A percentile compares a stretch with the other conserved stretches of the same genome.
Conservation (phyloP, 352 stramenopile species). For the Pythium vanterpoolii region DNA sequence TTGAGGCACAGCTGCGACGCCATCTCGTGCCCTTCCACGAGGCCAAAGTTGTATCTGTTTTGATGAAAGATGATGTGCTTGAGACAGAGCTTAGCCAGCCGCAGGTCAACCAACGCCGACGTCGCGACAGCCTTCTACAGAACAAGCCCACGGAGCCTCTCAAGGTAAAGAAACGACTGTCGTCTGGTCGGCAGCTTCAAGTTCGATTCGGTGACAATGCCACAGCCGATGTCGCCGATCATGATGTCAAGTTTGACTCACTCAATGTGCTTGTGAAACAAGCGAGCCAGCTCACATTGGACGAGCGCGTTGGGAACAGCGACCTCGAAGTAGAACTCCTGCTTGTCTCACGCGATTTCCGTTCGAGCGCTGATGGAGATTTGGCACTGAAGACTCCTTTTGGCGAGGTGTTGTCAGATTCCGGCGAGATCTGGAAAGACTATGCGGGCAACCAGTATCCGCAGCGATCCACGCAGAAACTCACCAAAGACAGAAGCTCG, state of each 20-base stretch:
- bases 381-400: conserved; percentile 34
- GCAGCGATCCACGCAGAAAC: conserved; percentile 24
- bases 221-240: conserved; percentile 17
- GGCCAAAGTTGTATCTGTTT: conserved; percentile 23
- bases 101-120: conserved; percentile 15
- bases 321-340: conserved; percentile 40
- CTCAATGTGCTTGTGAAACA: conserved; percentile 43
- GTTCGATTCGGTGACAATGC: conserved; percentile 19
- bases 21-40: conserved; percentile 33
- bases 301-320: conserved; percentile 26
- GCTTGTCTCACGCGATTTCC: conserved; percentile 51
- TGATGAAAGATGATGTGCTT: not conserved
- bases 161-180: conserved; percentile 8
- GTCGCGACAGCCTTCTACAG: conserved; percentile 19
- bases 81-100: not conserved
- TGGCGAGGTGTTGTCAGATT: conserved; percentile 31
- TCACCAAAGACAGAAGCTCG: conserved; percentile 17
- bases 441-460: conserved; percentile 26
- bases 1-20: conserved; percentile 45
- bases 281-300: conserved; percentile 44
- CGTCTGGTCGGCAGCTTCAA: conserved; percentile 14
- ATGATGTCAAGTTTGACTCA: conserved; percentile 46
- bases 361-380: conserved; percentile 19
- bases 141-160: conserved; percentile 14
- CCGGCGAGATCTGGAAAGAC: conserved; percentile 46